Percentiles rank a stretch among this genome's conserved stretches.
These are phyloP conservation scores for Tephrocybe sp. DNA, from an alignment of 768 basidiomycete genomes.

Conservation along the genomic window DNA sequence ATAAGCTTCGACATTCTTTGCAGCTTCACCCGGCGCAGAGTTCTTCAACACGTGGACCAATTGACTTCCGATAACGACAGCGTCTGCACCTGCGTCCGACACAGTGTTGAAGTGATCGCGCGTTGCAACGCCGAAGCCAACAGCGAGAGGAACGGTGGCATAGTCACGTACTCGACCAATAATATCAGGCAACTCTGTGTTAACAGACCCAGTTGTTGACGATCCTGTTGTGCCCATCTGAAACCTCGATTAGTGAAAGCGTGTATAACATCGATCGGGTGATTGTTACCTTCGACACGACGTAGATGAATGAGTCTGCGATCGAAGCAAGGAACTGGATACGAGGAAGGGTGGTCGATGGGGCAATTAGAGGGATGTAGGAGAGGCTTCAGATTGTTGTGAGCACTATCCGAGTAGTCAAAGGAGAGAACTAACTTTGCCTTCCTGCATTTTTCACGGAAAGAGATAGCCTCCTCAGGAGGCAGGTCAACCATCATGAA, in stretches of 20 bases:
- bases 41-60: slow-evolving; percentile 79
- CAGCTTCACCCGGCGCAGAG: slow-evolving; percentile 44
- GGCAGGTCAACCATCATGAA: slow-evolving; percentile 98
- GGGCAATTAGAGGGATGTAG: slow-evolving; percentile 94
- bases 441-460: slow-evolving; percentile 83
- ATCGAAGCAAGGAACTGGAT: slow-evolving; percentile 91
- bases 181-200: slow-evolving; percentile 76
- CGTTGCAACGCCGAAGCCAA: slow-evolving; percentile 95
- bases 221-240: slow-evolving; percentile 99
- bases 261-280: neutral
- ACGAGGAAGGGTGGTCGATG: slow-evolving; percentile 83
- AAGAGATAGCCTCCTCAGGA: slow-evolving; percentile 91
- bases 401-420: neutral
- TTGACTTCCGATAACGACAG: slow-evolving; percentile 89
- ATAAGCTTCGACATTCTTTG: slow-evolving; percentile 61
- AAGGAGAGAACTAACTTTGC: slow-evolving; percentile 56
- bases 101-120: slow-evolving; percentile 86
- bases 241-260: slow-evolving; percentile 6
- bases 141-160: slow-evolving; percentile 82
- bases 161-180: slow-evolving; percentile 79
- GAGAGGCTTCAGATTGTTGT: slow-evolving; percentile 58
- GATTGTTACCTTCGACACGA: slow-evolving; percentile 83
- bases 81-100: slow-evolving; percentile 87
- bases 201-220: slow-evolving; percentile 67
- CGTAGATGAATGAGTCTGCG: slow-evolving; percentile 96